Evolutionary conservation across 2,329 filamentous ascomycete genomes (phyloP).

Genomic region (Rhytidhysteron rufulum): DNA sequence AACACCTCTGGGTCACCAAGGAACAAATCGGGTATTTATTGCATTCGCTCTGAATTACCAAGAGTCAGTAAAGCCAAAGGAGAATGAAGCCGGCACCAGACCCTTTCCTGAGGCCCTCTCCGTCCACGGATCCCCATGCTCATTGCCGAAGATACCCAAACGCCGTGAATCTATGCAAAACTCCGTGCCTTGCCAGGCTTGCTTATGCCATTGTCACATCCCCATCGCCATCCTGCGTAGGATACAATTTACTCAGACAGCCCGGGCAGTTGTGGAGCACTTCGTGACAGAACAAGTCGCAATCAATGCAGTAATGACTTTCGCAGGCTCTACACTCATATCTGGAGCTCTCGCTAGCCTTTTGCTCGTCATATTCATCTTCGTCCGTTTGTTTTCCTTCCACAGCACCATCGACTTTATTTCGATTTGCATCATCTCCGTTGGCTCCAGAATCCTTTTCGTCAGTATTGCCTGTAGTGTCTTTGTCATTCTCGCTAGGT

Average conservation of each 20-base stretch:
- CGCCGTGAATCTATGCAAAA: too few relatives aligned
- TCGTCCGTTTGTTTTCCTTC: slow-evolving; percentile 11
- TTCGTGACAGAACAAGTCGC: slow-evolving; percentile 92
- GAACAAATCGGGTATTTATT: too few relatives aligned
- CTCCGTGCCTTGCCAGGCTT: too few relatives aligned
- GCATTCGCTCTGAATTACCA: too few relatives aligned
- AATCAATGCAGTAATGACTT: slow-evolving; percentile 96
- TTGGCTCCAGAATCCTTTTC: slow-evolving; percentile 9
- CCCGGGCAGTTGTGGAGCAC: slow-evolving; percentile 94
- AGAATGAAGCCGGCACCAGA: too few relatives aligned
- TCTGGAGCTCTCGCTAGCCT: slow-evolving; percentile 73
- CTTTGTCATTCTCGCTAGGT: slow-evolving; percentile 8
- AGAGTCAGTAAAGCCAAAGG: too few relatives aligned
- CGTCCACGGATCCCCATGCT: too few relatives aligned
- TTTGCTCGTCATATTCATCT: slow-evolving; percentile 33
- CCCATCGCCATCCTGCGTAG: slow-evolving; percentile 1
- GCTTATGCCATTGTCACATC: neutral
- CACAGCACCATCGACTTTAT: slow-evolving; percentile 8
- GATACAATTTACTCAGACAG: slow-evolving; percentile 54
- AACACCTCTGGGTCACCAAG: too few relatives aligned
- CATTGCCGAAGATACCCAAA: too few relatives aligned
- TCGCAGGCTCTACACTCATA: slow-evolving; percentile 87
- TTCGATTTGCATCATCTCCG: neutral
- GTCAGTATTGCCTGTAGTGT: slow-evolving; percentile 5
- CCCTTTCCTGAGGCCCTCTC: too few relatives aligned